Evolutionary conservation across 2,329 filamentous ascomycete genomes (phyloP).

Genomic region (Chaetomium olivaceum): DNA sequence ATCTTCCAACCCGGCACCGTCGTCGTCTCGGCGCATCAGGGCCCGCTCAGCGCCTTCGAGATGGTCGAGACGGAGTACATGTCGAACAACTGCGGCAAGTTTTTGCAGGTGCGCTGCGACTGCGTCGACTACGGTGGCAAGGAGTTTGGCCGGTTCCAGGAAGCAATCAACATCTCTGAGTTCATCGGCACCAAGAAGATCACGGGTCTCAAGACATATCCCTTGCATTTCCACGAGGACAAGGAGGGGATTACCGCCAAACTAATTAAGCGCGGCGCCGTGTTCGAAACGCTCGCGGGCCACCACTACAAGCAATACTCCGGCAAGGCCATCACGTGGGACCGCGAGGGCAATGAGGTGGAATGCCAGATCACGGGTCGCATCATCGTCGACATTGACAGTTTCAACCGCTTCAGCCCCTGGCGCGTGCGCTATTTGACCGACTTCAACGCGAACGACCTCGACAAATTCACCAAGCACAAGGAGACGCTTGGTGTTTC

Average conservation of each 20-base stretch:
- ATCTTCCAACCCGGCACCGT: slow-evolving; percentile 51
- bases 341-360: slow-evolving; percentile 39
- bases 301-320: slow-evolving; percentile 51
- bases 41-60: slow-evolving; percentile 43
- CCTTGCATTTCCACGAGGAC: slow-evolving; percentile 47
- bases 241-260: slow-evolving; percentile 38
- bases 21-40: slow-evolving; percentile 44
- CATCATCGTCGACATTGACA: slow-evolving; percentile 43
- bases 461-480: slow-evolving; percentile 36
- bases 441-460: slow-evolving; percentile 40
- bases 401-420: slow-evolving; percentile 42
- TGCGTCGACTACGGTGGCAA: slow-evolving; percentile 53
- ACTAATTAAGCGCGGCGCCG: slow-evolving; percentile 45
- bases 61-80: slow-evolving; percentile 43
- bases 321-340: slow-evolving; percentile 42
- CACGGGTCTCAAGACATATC: slow-evolving; percentile 46
- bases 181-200: slow-evolving; percentile 50
- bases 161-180: slow-evolving; percentile 41
- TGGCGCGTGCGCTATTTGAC: slow-evolving; percentile 36
- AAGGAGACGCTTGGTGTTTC: slow-evolving; percentile 29
- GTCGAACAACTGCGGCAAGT: slow-evolving; percentile 41
- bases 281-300: slow-evolving; percentile 49
- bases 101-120: slow-evolving; percentile 43
- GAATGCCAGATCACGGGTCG: slow-evolving; percentile 39
- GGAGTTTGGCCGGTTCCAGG: slow-evolving; percentile 45